Evolutionary conservation across 768 basidiomycete species (phyloP).

Genomic region (Lentinula detonsa): DNA sequence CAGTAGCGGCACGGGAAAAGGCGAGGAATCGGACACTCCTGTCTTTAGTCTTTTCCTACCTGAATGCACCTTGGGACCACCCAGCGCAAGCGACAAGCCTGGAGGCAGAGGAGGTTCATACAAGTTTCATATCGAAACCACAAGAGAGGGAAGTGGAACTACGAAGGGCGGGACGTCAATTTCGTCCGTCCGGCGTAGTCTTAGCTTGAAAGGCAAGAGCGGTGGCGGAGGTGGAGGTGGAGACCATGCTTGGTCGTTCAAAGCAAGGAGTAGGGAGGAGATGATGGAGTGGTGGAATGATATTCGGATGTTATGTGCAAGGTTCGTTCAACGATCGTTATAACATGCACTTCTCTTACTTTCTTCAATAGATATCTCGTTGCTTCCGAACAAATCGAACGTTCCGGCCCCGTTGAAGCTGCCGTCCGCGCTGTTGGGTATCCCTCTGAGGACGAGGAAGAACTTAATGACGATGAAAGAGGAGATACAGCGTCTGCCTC

Average conservation of each 20-base stretch:
- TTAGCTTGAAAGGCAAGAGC: background rate
- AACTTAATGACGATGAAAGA: slow-evolving; percentile 55
- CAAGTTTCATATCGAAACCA: slow-evolving; percentile 97
- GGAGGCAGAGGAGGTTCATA: slow-evolving; percentile 57
- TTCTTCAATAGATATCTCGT: slow-evolving; percentile 64
- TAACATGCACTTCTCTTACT: too few species aligned
- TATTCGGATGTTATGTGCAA: slow-evolving; percentile 84
- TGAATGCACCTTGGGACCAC: slow-evolving; percentile 92
- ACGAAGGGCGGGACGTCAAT: slow-evolving; percentile 39
- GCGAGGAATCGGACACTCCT: slow-evolving; percentile 47
- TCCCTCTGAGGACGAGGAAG: slow-evolving; percentile 66
- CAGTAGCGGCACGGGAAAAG: slow-evolving; percentile 59
- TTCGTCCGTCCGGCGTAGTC: slow-evolving; percentile 27
- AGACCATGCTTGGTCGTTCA: slow-evolving; percentile 83
- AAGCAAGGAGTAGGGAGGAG: slow-evolving; percentile 84
- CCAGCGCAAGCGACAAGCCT: slow-evolving; percentile 35
- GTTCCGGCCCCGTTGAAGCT: slow-evolving; percentile 87
- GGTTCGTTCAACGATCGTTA: slow-evolving; percentile 73
- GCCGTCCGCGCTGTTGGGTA: slow-evolving; percentile 90
- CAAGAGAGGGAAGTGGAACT: slow-evolving; percentile 74
- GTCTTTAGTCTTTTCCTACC: slow-evolving; percentile 89
- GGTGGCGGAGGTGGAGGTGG: slow-evolving; percentile 18
- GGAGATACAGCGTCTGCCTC: slow-evolving; percentile 17
- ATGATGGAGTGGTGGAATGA: slow-evolving; percentile 99
- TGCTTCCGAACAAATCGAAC: slow-evolving; percentile 88